phyloP scores from a whole-genome alignment of 2,329 filamentous ascomycete species.

The Fonsecaea nubica region DNA sequence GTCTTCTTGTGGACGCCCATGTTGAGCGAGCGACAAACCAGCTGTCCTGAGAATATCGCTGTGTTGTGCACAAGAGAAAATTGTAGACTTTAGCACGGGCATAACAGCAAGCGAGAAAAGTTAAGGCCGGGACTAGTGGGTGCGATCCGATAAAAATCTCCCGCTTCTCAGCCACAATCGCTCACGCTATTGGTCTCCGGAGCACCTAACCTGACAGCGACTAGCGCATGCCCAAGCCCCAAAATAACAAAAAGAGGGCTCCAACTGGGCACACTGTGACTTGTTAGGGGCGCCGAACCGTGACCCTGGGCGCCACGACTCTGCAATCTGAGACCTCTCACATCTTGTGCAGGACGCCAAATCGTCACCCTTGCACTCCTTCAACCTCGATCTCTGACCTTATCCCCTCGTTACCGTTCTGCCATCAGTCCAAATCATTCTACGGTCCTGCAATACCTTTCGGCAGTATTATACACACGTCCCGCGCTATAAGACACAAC shows the following conservation, averaged over 20 bases:
- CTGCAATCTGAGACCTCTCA: slow-evolving; percentile 19
- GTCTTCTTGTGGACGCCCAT: slow-evolving; percentile 93
- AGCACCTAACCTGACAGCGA: slow-evolving; percentile 4
- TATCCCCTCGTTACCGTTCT: slow-evolving; percentile 6
- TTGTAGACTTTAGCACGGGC: slow-evolving; percentile 22
- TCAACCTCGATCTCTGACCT: slow-evolving; percentile 1
- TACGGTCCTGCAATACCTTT: slow-evolving; percentile 17
- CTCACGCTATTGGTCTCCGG: not conserved
- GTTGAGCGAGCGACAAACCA: slow-evolving; percentile 35
- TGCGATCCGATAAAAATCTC: slow-evolving; percentile 9
- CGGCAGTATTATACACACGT: slow-evolving; percentile 7
- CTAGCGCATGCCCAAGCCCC: slow-evolving; percentile 21
- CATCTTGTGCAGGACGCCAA: not conserved
- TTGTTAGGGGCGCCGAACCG: not conserved
- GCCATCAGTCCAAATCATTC: not conserved
- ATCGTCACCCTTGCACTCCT: slow-evolving; percentile 25
- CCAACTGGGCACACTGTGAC: not conserved
- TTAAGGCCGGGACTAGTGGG: slow-evolving; percentile 30
- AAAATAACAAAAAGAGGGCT: slow-evolving; percentile 17
- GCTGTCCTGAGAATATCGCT: not conserved
- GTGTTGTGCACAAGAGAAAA: slow-evolving; percentile 20
- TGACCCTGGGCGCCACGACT: slow-evolving; percentile 4
- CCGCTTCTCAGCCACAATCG: slow-evolving; percentile 16
- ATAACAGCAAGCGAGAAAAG: slow-evolving; percentile 16
- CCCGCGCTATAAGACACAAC: slow-evolving; percentile 8